phyloP scores from a whole-genome alignment of 768 basidiomycete genomes.

The Epithele typhae region DNA sequence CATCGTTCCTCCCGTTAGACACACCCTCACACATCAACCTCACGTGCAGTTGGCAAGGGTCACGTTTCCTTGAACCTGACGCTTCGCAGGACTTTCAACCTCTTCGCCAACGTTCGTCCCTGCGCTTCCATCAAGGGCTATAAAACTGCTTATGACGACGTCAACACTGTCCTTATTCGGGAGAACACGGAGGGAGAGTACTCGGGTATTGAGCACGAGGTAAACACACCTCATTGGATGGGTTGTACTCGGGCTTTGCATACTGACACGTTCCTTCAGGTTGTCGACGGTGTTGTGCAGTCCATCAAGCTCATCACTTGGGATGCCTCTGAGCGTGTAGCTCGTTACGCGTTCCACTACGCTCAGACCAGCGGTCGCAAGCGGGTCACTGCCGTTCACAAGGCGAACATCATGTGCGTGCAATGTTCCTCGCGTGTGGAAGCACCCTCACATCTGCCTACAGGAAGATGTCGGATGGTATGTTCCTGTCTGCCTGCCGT shows the following conservation, averaged over 20 bases:
- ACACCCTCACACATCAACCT: no score
- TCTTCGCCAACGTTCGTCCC: constrained; percentile 98
- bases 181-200: constrained; percentile 99
- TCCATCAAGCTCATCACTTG: constrained; percentile 99
- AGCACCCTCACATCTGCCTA: not conserved
- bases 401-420: constrained; percentile 96
- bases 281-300: constrained; percentile 97
- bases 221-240: constrained; percentile 27
- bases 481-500: constrained; percentile 98
- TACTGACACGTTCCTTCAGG: constrained; percentile 37
- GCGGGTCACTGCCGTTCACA: constrained; percentile 97
- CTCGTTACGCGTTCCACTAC: constrained; percentile 97
- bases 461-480: constrained; percentile 99
- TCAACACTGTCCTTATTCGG: constrained; percentile 96
- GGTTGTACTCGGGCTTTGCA: not conserved
- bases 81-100: constrained; percentile 93
- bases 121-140: constrained; percentile 94
- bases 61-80: constrained; percentile 98
- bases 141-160: constrained; percentile 98
- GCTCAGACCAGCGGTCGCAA: constrained; percentile 84
- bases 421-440: not conserved
- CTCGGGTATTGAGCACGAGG: constrained; percentile 99
- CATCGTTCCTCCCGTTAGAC: not conserved
- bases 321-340: constrained; percentile 98
- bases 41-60: constrained; percentile 83